Evolutionary conservation across 768 basidiomycete species (phyloP), one percentile per base, ranked within the genome.

Genomic region (Sutorius australiensis): DNA sequence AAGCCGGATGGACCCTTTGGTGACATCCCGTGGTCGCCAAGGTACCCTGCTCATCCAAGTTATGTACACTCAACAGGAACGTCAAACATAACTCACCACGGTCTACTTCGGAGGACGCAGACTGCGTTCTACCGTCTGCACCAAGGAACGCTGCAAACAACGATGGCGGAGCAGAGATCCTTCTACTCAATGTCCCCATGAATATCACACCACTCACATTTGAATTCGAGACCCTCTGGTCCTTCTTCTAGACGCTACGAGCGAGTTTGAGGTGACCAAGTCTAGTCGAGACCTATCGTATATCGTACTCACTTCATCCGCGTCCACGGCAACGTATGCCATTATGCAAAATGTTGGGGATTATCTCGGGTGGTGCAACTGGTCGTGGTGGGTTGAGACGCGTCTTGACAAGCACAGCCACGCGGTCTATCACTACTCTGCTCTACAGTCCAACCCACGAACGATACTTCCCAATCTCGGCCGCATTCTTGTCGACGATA

Each of bases 261-360:
- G 24, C 17, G 50, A 24, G 24, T 24, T 24, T 24, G 24, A 24
- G 56, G 51, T 46, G 12, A 43, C 42, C 27, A 32, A 60, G n/a
- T 19, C 14, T 28, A 33, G 21, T 27, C 28, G 6, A 33, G 4
- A 30, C 27, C 6, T 33, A 48, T 19, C 31, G 28, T 7, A 11
- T 13, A 41, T n/a, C 24, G 14, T 8, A 67, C 79, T 63, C 62
- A 86, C 86, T 46, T 88, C 87, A 66, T 88, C 86, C 28, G 80
- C 74, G 55, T 87, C 85, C 53, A 88, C 82, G 49, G 83, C 75
- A 44, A 88, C 82, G 64, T 88, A 88, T 48, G 86, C 83, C 86
- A 87, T 87, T 31, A 3, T 44, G 16, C 43, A 37, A 37, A 10
- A 17, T 6, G 38, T 41, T 32, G 33, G 34, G 17, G 19, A 31